Conservation (phyloP, 805 yeast genomes). For the Clavispora carvajalis region DNA sequence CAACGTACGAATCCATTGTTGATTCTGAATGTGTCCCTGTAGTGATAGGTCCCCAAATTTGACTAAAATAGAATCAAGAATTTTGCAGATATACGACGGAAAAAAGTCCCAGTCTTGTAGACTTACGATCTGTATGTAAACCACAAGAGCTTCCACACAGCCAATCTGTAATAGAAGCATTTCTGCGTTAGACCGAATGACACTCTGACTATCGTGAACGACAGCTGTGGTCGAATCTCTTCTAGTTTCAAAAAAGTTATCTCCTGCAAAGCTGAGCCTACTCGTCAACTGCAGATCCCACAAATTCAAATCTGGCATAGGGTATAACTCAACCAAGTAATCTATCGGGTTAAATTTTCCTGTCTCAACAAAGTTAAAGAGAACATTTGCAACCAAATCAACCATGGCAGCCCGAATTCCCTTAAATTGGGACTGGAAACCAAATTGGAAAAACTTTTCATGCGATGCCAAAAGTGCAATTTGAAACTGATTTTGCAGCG, state of each 20-base stretch:
- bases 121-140: slow-evolving; percentile 37
- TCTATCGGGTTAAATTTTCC: slow-evolving; percentile 33
- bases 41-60: slow-evolving; percentile 23
- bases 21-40: slow-evolving; percentile 27
- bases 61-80: slow-evolving; percentile 26
- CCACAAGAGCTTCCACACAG: slow-evolving; percentile 27
- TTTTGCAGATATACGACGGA: slow-evolving; percentile 19
- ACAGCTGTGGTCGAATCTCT: background rate
- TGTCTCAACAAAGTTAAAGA: slow-evolving; percentile 34
- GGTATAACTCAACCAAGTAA: slow-evolving; percentile 28
- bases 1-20: slow-evolving; percentile 26
- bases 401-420: slow-evolving; percentile 35
- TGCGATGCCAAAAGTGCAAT: slow-evolving; percentile 21
- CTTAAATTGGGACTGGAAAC: slow-evolving; percentile 26
- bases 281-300: slow-evolving; percentile 24
- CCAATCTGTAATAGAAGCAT: slow-evolving; percentile 25
- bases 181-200: slow-evolving; percentile 17
- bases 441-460: slow-evolving; percentile 26
- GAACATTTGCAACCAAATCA: slow-evolving; percentile 29
- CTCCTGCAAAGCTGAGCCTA: slow-evolving; percentile 17
- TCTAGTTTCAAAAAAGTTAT: slow-evolving; percentile 10
- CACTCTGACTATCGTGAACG: slow-evolving; percentile 24
- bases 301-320: slow-evolving; percentile 25
- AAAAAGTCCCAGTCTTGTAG: slow-evolving; percentile 35
- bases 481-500: slow-evolving; percentile 36